A percentile compares a stretch with the other conserved stretches of the same genome.
Conservation (phyloP, 371 early-diverging fungal genomes). For the Dichotomocladium elegans region DNA sequence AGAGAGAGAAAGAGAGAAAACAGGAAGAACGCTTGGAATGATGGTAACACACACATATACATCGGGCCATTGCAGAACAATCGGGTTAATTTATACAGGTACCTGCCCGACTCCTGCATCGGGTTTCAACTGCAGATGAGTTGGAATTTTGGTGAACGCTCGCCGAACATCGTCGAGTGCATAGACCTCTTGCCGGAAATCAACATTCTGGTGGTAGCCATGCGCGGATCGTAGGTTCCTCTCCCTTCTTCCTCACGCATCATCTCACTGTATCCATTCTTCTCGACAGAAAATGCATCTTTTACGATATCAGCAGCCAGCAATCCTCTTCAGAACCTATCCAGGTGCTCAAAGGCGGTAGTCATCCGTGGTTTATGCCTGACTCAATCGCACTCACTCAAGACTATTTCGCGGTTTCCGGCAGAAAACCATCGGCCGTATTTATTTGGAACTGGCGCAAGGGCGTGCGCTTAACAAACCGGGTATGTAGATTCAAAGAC, state of each 20-base stretch:
- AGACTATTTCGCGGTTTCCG: slow-evolving; percentile 42
- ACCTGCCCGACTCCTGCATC: slow-evolving; percentile 14
- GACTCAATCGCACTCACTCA: slow-evolving; percentile 37
- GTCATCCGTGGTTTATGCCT: slow-evolving; percentile 39
- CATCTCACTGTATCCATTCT: no score
- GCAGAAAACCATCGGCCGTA: slow-evolving; percentile 42
- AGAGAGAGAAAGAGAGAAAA: neutral
- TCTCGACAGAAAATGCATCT: slow-evolving; percentile 31
- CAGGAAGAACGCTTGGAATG: neutral
- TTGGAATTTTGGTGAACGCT: slow-evolving; percentile 36
- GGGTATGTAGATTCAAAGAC: slow-evolving; percentile 18
- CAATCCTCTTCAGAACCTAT: slow-evolving; percentile 41
- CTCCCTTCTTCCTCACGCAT: no score
- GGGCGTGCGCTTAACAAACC: slow-evolving; percentile 34
- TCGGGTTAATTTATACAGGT: slow-evolving; percentile 27
- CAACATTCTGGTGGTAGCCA: slow-evolving; percentile 40
- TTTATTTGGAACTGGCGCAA: slow-evolving; percentile 53
- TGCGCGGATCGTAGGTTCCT: slow-evolving; percentile 43
- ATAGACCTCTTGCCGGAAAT: slow-evolving; percentile 42
- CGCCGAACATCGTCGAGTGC: slow-evolving; percentile 32
- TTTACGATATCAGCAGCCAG: slow-evolving; percentile 35
- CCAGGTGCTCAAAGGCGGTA: slow-evolving; percentile 43
- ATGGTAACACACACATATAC: neutral
- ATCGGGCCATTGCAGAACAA: slow-evolving; percentile 32
- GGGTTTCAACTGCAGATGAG: slow-evolving; percentile 21